Evolutionary conservation across 805 yeast species (phyloP), one percentile per base, ranked within the genome.

Genomic region (Yarrowia divulgata): DNA sequence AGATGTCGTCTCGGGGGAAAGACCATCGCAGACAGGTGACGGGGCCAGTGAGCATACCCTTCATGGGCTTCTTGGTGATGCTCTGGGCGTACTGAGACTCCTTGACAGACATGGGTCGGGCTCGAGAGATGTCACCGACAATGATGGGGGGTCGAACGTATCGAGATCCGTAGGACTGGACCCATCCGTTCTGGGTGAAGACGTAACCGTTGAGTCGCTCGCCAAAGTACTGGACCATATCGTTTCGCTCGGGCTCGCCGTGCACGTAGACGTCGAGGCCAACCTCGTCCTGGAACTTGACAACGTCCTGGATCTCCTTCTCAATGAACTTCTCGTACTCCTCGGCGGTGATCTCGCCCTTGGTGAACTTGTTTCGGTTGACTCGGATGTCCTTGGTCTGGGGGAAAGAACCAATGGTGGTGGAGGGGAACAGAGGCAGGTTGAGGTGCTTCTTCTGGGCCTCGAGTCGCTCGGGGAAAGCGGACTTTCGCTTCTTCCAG

Each of bases 241-340:
- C 99, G 86, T 95, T 95, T 89, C 99, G 91, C 89, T 95, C 99
- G 83, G 99, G 99, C 87, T 95, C 99, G 87, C 99, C 99, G 85
- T 95, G 99, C 75, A 95, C 99, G 77, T 94, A 86, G 77, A 95
- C 98, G 81, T 95, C 99, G 78, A 95, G 88, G 77, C 97, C 99
- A 79, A 94, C 88, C 82, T 95, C 97, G 86, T 95, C 99, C 87
- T 95, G 99, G 96, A 95, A 95, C 86, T 92, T 90, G 84, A 95
- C 91, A 79, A 94, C 98, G 72, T 85, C 89, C 82, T 90, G 94
- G 77, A 95, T 95, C 87, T 95, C 98, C 85, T 92, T 85, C 86
- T 95, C 91, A 82, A 95, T 95, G 88, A 95, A 95, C 80, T 88
- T 83, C 84, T 95, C 97, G 86, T 95, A 95, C 83, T 93, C 93